phyloP scores from a whole-genome alignment of 1,284 basidiomycete species.

The Leccinum laetum region DNA sequence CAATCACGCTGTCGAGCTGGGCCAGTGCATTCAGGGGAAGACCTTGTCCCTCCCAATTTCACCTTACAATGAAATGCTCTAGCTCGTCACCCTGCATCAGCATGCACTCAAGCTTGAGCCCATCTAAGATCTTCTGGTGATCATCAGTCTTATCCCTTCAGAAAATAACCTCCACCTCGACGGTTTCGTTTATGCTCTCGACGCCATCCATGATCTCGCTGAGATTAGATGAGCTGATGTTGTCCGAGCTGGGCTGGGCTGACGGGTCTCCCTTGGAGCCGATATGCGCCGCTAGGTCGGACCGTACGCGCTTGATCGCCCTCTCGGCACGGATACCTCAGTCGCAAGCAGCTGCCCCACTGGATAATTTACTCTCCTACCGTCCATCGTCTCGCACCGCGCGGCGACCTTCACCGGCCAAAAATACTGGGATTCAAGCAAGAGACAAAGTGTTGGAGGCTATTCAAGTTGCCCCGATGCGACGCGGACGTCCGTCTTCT shows the following conservation, averaged over 20 bases:
- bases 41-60: too few species aligned
- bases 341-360: slow-evolving; percentile 22
- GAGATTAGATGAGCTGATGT: slow-evolving; percentile 29
- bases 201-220: slow-evolving; percentile 31
- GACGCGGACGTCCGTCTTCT: slow-evolving; percentile 62
- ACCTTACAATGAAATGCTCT: too few species aligned
- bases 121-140: not conserved
- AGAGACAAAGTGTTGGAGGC: slow-evolving; percentile 75
- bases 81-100: too few species aligned
- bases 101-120: too few species aligned
- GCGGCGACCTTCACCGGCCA: slow-evolving; percentile 18
- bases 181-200: slow-evolving; percentile 29
- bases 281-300: slow-evolving; percentile 76
- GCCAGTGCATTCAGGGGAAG: too few species aligned
- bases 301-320: slow-evolving; percentile 83
- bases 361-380: slow-evolving; percentile 42
- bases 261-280: slow-evolving; percentile 31
- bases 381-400: slow-evolving; percentile 31
- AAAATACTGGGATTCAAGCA: slow-evolving; percentile 55
- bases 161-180: slow-evolving; percentile 24
- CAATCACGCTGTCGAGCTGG: too few species aligned
- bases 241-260: slow-evolving; percentile 21
- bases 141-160: not conserved
- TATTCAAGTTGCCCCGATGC: slow-evolving; percentile 63
- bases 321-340: slow-evolving; percentile 59